Percentiles rank a stretch among this genome's conserved stretches.
phyloP scores from a whole-genome alignment of 2,329 filamentous ascomycete genomes.

The Fusarium kyushuense region DNA sequence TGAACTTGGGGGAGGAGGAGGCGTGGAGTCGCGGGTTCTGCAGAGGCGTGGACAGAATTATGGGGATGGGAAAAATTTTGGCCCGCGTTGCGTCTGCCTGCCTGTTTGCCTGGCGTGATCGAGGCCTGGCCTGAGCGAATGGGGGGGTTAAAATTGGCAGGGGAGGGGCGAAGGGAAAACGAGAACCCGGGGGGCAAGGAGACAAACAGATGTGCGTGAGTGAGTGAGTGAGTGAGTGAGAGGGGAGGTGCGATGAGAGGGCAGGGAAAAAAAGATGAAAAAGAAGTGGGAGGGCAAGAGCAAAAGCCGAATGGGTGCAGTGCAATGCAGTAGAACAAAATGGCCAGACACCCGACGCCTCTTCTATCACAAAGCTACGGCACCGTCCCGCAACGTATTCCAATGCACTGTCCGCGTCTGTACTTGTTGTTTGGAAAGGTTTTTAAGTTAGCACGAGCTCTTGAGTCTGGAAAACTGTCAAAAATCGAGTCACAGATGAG shows the following conservation, averaged over 20 bases:
- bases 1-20: conserved; percentile 51
- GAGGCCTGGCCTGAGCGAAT: conserved; percentile 15
- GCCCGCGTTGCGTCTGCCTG: conserved; percentile 24
- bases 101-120: conserved; percentile 39
- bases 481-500: conserved; percentile 3
- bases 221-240: conserved; percentile 1
- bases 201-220: conserved; percentile 10
- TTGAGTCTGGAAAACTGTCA: conserved; percentile 16
- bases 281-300: conserved; percentile 38
- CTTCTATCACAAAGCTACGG: conserved; percentile 14
- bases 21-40: conserved; percentile 54
- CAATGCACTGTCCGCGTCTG: conserved; percentile 11
- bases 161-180: conserved; percentile 45
- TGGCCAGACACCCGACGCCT: conserved; percentile 27
- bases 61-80: conserved; percentile 41
- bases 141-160: conserved; percentile 27
- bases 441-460: conserved; percentile 25
- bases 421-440: neutral
- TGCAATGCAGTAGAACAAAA: conserved; percentile 17
- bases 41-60: conserved; percentile 53
- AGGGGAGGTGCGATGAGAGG: conserved; percentile 32
- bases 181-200: conserved; percentile 40
- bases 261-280: conserved; percentile 12
- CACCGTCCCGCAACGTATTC: conserved; percentile 1
- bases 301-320: conserved; percentile 31